A percentile compares a stretch with the other conserved stretches of the same genome.
phyloP scores from a whole-genome alignment of 192 early-diverging fungal genomes.

The Backusella mclennaniae region DNA sequence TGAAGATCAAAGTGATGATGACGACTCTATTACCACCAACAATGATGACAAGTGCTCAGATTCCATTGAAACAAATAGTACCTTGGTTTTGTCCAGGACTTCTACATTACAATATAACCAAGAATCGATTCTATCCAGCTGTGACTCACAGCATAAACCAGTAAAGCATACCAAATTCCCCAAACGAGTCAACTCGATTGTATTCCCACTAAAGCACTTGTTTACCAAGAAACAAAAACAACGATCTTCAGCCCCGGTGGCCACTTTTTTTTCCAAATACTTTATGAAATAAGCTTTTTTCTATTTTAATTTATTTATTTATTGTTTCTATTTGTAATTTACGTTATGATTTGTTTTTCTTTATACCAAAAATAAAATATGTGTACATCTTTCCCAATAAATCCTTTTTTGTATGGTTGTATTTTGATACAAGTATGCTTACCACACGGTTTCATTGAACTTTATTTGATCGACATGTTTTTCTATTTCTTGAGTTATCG shows the following conservation, averaged over 20 bases:
- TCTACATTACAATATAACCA: background rate
- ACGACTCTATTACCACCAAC: background rate
- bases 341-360: background rate
- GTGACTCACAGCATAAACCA: background rate
- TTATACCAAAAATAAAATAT: slow-evolving; percentile 5
- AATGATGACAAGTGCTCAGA: background rate
- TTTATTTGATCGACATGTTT: slow-evolving; percentile 1
- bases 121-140: background rate
- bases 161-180: background rate
- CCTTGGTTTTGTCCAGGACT: background rate
- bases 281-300: background rate
- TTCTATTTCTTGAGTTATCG: background rate
- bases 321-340: slow-evolving; percentile 2
- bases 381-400: background rate
- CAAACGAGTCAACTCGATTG: background rate
- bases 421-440: background rate
- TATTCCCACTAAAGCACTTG: background rate
- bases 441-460: background rate
- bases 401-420: background rate
- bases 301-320: background rate
- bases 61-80: background rate
- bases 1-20: background rate
- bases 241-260: background rate
- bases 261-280: background rate
- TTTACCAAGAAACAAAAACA: background rate